Evolutionary conservation across 2,329 filamentous ascomycete species (phyloP).

Genomic region (Monilinia laxa): DNA sequence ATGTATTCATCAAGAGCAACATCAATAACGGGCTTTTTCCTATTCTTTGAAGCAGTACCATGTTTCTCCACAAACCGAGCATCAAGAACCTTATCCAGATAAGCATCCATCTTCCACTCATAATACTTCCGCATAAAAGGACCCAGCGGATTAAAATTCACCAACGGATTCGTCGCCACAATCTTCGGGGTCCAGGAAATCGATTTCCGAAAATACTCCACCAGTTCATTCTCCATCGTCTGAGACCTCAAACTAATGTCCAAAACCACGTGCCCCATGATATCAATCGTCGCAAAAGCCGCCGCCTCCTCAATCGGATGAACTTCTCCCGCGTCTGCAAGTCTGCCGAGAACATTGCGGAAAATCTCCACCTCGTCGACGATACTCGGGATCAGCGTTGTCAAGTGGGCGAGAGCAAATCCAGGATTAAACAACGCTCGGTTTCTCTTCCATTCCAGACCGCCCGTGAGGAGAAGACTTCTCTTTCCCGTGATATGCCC

Average conservation of each 20-base stretch:
- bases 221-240: slow-evolving; percentile 28
- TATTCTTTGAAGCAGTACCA: slow-evolving; percentile 14
- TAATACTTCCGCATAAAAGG: slow-evolving; percentile 32
- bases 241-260: slow-evolving; percentile 29
- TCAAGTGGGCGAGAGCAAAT: slow-evolving; percentile 29
- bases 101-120: slow-evolving; percentile 30
- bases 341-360: slow-evolving; percentile 24
- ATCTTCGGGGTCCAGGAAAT: slow-evolving; percentile 29
- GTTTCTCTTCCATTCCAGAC: slow-evolving; percentile 33
- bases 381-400: slow-evolving; percentile 28
- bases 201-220: slow-evolving; percentile 28
- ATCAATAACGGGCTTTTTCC: slow-evolving; percentile 30
- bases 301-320: slow-evolving; percentile 30
- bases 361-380: slow-evolving; percentile 31
- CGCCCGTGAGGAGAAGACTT: slow-evolving; percentile 30
- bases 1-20: slow-evolving; percentile 32
- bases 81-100: slow-evolving; percentile 32
- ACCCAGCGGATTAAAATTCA: slow-evolving; percentile 27
- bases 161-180: slow-evolving; percentile 26
- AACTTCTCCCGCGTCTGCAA: slow-evolving; percentile 29
- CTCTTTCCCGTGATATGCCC: slow-evolving; percentile 25
- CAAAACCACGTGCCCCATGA: slow-evolving; percentile 30
- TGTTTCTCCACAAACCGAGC: slow-evolving; percentile 26
- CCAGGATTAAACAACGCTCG: slow-evolving; percentile 35
- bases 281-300: slow-evolving; percentile 32